Conservation (phyloP, 371 early-diverging fungal genomes). For the Zychaea mexicana region DNA sequence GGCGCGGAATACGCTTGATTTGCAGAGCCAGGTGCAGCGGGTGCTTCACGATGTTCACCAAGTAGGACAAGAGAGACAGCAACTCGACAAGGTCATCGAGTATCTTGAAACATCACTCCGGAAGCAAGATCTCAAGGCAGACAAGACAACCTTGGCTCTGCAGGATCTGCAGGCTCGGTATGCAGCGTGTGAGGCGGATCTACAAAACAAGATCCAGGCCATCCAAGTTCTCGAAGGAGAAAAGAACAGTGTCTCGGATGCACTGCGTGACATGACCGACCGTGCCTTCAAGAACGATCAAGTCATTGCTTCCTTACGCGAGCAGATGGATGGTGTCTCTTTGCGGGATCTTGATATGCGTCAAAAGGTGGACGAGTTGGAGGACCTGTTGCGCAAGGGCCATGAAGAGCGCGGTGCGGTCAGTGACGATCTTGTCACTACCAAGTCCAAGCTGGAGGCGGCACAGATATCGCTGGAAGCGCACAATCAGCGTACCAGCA, state of each 20-base stretch:
- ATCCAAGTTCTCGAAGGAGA: conserved; percentile 5
- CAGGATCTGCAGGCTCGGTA: conserved; percentile 37
- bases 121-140: conserved; percentile 35
- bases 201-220: conserved; percentile 13
- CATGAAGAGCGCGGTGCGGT: neutral
- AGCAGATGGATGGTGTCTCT: too few relatives aligned
- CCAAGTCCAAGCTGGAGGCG: conserved; percentile 11
- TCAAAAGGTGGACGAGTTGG: neutral
- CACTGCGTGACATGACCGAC: conserved; percentile 3
- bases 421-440: neutral
- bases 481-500: conserved; percentile 16
- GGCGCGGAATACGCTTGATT: conserved; percentile 13
- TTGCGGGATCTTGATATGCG: too few relatives aligned
- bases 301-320: neutral
- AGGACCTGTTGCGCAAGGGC: neutral
- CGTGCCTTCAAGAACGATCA: neutral
- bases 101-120: conserved; percentile 36
- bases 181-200: conserved; percentile 35
- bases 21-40: conserved; percentile 26
- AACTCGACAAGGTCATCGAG: conserved; percentile 31
- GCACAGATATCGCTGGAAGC: conserved; percentile 14
- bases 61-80: conserved; percentile 35
- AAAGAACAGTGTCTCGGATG: neutral
- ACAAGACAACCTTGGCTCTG: conserved; percentile 26
- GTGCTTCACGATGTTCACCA: conserved; percentile 31